phyloP scores from a whole-genome alignment of 495 filamentous ascomycete species.

The Hypomontagnella monticulosa region DNA sequence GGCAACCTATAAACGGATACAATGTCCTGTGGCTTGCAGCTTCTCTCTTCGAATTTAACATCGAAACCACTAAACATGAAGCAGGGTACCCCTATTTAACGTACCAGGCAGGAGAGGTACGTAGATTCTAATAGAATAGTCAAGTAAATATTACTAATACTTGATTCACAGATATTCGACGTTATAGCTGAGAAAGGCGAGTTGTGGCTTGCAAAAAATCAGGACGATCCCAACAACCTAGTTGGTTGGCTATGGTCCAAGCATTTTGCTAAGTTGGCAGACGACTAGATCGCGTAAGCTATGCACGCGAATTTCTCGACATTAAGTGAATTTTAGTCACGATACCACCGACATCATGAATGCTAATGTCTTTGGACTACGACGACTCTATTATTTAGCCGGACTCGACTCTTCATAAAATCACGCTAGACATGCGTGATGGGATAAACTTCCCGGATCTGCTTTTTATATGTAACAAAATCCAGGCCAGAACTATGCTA shows the following conservation, averaged over 20 bases:
- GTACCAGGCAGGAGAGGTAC: slow-evolving; percentile 88
- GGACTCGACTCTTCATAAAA: slow-evolving; percentile 11
- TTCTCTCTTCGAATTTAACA: slow-evolving; percentile 95
- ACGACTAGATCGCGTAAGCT: slow-evolving; percentile 47
- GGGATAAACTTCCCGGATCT: slow-evolving; percentile 17
- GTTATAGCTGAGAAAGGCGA: slow-evolving; percentile 95
- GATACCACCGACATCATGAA: background rate
- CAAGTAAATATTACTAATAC: slow-evolving; percentile 18
- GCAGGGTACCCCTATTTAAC: slow-evolving; percentile 96
- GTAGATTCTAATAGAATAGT: slow-evolving; percentile 31
- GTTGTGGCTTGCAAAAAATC: slow-evolving; percentile 96
- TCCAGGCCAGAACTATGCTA: slow-evolving; percentile 20
- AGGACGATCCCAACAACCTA: slow-evolving; percentile 79
- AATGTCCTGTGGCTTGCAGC: slow-evolving; percentile 86
- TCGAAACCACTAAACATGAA: slow-evolving; percentile 88
- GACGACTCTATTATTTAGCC: background rate
- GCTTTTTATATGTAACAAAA: slow-evolving; percentile 39
- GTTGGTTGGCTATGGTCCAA: slow-evolving; percentile 99
- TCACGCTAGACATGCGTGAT: slow-evolving; percentile 5
- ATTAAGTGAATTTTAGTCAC: slow-evolving; percentile 1
- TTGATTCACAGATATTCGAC: slow-evolving; percentile 72
- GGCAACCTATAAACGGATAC: slow-evolving; percentile 54
- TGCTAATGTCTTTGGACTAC: slow-evolving; percentile 3
- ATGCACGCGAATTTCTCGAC: slow-evolving; percentile 6
- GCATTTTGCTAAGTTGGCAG: slow-evolving; percentile 86